Conservation (phyloP, 2,329 filamentous ascomycete species). For the Sclerotinia nivalis region DNA sequence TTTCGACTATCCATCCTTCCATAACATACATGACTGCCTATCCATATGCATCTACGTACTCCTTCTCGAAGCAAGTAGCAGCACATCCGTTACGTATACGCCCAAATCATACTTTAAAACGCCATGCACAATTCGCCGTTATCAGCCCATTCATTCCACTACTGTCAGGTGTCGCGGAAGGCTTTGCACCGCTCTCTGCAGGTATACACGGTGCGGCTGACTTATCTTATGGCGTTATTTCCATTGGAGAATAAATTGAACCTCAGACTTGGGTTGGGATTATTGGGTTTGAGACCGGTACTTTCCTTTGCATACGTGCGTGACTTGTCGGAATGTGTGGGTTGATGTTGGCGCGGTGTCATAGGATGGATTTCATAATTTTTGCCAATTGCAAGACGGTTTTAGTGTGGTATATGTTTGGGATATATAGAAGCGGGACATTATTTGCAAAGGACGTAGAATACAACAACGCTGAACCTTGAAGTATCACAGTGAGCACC, state of each 20-base stretch:
- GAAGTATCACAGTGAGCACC: not conserved
- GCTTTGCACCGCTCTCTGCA: not conserved
- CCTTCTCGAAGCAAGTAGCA: not conserved
- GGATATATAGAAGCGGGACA: not conserved
- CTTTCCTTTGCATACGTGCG: constrained; percentile 1
- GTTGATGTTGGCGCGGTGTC: not conserved
- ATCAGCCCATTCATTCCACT: constrained; percentile 5
- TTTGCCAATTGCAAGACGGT: not conserved
- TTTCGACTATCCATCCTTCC: not conserved
- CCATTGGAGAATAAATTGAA: not conserved
- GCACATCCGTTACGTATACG: not conserved
- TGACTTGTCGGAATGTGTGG: not conserved
- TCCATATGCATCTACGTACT: not conserved
- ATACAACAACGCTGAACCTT: constrained; percentile 8
- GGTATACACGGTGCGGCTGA: constrained; percentile 17
- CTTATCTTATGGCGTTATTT: not conserved
- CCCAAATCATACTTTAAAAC: not conserved
- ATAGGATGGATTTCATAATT: constrained; percentile 6
- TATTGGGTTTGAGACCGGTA: not conserved
- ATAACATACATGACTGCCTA: not conserved
- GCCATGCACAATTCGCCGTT: constrained; percentile 6
- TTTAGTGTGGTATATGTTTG: not conserved
- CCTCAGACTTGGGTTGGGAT: not conserved
- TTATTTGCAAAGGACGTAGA: not conserved
- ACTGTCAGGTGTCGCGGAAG: not conserved